Percentiles rank a stretch among this genome's conserved stretches.
phyloP scores from a whole-genome alignment of 75 land plant species.

The Azolla pinnata region DNA sequence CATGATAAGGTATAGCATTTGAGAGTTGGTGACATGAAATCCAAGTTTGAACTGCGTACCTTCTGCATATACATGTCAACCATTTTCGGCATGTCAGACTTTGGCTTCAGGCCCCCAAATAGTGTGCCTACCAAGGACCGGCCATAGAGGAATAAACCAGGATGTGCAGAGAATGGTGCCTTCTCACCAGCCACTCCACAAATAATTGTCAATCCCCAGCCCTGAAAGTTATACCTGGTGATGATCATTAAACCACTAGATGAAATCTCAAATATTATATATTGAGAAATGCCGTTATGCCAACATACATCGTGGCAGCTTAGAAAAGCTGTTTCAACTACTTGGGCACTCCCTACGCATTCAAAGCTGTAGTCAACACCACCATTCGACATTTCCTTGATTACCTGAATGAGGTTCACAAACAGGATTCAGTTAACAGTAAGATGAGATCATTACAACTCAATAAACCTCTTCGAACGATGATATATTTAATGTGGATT shows the following conservation, averaged over 20 bases:
- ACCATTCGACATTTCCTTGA: constrained; percentile 56
- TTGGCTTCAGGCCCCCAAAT: constrained; percentile 75
- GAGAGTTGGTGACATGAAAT: neutral
- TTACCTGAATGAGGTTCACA: constrained; percentile 46
- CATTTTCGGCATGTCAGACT: constrained; percentile 51
- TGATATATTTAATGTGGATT: too few species aligned
- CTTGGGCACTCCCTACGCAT: constrained; percentile 69
- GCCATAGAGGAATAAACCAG: constrained; percentile 51
- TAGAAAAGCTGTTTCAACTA: constrained; percentile 64
- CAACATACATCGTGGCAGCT: constrained; percentile 61
- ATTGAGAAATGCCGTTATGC: neutral
- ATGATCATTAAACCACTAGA: too few species aligned
- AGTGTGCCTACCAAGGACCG: constrained; percentile 53
- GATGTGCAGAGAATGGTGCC: constrained; percentile 50
- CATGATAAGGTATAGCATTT: neutral
- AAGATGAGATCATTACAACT: too few species aligned
- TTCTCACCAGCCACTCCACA: constrained; percentile 69
- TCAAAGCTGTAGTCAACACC: constrained; percentile 91
- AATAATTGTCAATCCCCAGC: constrained; percentile 80
- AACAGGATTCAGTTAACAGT: too few species aligned
- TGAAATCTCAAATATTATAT: neutral
- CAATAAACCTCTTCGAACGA: too few species aligned
- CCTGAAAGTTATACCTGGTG: constrained; percentile 55
- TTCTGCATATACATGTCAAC: constrained; percentile 56
- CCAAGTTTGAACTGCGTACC: too few species aligned